phyloP scores from a whole-genome alignment of 352 stramenopile genomes.

The Phytophthora cryptogea region DNA sequence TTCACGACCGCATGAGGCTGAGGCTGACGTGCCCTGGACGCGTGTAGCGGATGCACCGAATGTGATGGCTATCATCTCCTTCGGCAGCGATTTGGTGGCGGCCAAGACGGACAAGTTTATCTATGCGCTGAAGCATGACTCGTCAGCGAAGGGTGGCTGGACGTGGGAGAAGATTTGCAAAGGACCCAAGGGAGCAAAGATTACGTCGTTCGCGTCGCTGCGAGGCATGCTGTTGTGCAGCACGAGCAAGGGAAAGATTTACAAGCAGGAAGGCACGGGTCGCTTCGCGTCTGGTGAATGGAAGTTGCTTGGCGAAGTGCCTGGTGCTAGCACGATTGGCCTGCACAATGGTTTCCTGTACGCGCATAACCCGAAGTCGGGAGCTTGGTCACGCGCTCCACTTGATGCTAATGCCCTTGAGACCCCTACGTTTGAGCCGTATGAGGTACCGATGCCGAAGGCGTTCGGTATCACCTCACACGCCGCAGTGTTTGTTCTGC shows the following conservation, averaged over 20 bases:
- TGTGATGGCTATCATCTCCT: conserved; percentile 73
- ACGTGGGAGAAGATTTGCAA: conserved; percentile 60
- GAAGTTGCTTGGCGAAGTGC: conserved; percentile 54
- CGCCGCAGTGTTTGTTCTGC: conserved; percentile 73
- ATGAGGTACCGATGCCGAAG: conserved; percentile 23
- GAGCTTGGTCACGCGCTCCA: conserved; percentile 57
- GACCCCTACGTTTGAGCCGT: conserved; percentile 50
- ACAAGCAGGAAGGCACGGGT: conserved; percentile 69
- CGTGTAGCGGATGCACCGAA: conserved; percentile 43
- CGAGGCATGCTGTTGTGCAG: conserved; percentile 67
- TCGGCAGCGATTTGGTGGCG: conserved; percentile 71
- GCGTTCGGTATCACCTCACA: conserved; percentile 75
- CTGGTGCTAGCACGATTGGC: conserved; percentile 50
- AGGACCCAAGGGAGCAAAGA: conserved; percentile 40
- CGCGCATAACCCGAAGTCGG: conserved; percentile 32
- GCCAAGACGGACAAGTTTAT: conserved; percentile 59
- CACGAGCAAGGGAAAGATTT: conserved; percentile 59
- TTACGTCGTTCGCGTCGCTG: conserved; percentile 71
- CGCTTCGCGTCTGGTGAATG: conserved; percentile 66
- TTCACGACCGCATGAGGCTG: conserved; percentile 62
- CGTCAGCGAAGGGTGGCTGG: conserved; percentile 19
- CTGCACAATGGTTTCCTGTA: conserved; percentile 83
- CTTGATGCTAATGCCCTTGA: conserved; percentile 56
- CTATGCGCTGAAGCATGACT: conserved; percentile 51
- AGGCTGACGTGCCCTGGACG: conserved; percentile 43